These are phyloP conservation scores for Ceratobasidium sp. DNA, from an alignment of 1,284 basidiomycete genomes.

Conservation along the genomic window DNA sequence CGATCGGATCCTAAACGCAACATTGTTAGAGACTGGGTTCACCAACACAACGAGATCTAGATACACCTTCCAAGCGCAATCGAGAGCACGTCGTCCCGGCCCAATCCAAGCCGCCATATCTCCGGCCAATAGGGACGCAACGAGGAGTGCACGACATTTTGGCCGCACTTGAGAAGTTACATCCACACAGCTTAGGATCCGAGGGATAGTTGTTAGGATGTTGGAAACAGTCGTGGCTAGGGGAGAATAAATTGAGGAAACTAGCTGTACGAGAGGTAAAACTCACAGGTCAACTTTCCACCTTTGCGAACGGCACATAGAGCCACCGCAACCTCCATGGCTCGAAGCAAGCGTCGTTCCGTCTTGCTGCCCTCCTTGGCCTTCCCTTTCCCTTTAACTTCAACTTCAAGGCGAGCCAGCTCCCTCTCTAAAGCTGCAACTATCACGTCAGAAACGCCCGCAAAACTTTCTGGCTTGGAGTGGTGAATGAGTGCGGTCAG, in stretches of 20 bases:
- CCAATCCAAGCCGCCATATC: slow-evolving; percentile 71
- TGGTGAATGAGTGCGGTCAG: slow-evolving; percentile 83
- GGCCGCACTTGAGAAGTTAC: neutral
- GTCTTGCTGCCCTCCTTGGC: neutral
- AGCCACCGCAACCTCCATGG: slow-evolving; percentile 54
- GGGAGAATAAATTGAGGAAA: slow-evolving; percentile 54
- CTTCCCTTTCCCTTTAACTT: neutral
- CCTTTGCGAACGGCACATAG: slow-evolving; percentile 51
- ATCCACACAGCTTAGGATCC: neutral
- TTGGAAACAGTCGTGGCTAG: slow-evolving; percentile 47
- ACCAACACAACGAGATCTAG: neutral
- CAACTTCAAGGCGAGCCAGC: neutral
- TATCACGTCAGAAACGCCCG: slow-evolving; percentile 60
- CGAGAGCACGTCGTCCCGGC: slow-evolving; percentile 65
- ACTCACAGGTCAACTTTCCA: slow-evolving; percentile 23
- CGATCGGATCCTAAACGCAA: slow-evolving; percentile 46
- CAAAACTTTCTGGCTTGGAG: slow-evolving; percentile 68
- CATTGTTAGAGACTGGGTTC: slow-evolving; percentile 17
- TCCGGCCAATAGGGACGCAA: slow-evolving; percentile 60
- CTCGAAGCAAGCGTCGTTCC: slow-evolving; percentile 33
- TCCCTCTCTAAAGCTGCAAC: slow-evolving; percentile 43
- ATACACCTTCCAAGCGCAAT: slow-evolving; percentile 53
- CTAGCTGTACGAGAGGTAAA: slow-evolving; percentile 55
- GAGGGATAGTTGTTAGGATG: neutral
- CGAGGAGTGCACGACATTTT: neutral